Evolutionary conservation across 2,329 filamentous ascomycete genomes (phyloP), one percentile per base, ranked within the genome.

Genomic region (Fusarium anthophilum): DNA sequence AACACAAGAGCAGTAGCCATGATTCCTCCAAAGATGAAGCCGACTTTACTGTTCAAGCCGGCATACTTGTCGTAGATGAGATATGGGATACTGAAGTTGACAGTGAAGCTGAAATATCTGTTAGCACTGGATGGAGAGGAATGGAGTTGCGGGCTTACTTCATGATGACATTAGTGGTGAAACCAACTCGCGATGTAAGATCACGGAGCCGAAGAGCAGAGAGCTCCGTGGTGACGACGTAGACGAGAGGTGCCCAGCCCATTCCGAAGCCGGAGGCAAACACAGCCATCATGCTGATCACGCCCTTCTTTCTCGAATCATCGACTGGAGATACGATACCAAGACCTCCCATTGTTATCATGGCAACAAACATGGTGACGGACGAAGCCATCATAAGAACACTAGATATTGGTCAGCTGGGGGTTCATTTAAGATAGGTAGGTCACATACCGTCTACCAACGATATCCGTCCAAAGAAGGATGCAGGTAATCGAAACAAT

Each of bases 331-430:
- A n/a, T 3, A 64, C 43, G 2, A 72, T 75, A 3, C 79, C 77
- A 3, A 80, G 35, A 0, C 73, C 62, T 2, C 79, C 79, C 79
- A 80, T 80, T 0, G 72, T 73, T 17, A 69, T 70, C 50, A 80
- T 78, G 2, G 72, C 73, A 2, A 28, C 58, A 8, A 75, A 76
- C 54, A 76, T 74, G 35, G 77, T 76, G 8, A 69, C 45, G 0
- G 73, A 66, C 1, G 70, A 77, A 0, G 62, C 70, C 24, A 80
- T 70, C 37, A 79, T 44, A 0, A 76, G 45, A 0, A 59, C 48
- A 1, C 63, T 58, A 0, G 2, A 14, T 26, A 22, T 5, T 1
- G 4, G 14, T 59, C 8, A 68, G 58, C 8, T 18, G 5, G 10
- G 14, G 7, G 13, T 11, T 12, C 5, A 12, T 6, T 2, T 5